Evolutionary conservation across 208 protist species (phyloP).

Genomic region (Trypanosoma cruzi): DNA sequence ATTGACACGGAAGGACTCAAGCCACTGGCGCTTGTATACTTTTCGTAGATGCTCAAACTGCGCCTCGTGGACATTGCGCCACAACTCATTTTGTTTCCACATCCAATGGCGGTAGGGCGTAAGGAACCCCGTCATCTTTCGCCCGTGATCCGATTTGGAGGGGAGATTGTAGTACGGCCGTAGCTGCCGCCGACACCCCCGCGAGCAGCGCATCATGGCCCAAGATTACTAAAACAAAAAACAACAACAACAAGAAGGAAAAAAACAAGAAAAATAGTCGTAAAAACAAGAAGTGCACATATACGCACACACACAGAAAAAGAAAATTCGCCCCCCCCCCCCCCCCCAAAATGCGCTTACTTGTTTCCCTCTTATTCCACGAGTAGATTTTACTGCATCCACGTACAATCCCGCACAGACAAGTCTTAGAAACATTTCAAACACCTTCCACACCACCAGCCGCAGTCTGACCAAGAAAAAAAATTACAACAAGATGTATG

Average conservation of each 20-base stretch:
- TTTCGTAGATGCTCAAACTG: conserved; percentile 93
- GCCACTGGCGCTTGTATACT: conserved; percentile 92
- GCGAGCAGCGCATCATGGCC: conserved; percentile 49
- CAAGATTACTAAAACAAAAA: background rate
- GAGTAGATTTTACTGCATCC: too few species aligned
- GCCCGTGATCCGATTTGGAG: conserved; percentile 82
- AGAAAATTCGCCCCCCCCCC: too few species aligned
- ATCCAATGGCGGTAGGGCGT: conserved; percentile 92
- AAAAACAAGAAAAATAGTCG: too few species aligned
- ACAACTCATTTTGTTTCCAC: conserved; percentile 94
- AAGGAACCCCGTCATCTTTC: conserved; percentile 89
- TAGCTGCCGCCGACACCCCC: conserved; percentile 43
- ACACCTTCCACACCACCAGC: too few species aligned
- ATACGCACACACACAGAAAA: background rate
- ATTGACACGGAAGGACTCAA: conserved; percentile 92
- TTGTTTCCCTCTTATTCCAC: too few species aligned
- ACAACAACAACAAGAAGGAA: too few species aligned
- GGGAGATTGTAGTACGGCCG: conserved; percentile 91
- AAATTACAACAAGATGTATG: too few species aligned
- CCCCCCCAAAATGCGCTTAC: too few species aligned
- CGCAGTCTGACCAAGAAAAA: too few species aligned
- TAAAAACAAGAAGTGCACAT: too few species aligned
- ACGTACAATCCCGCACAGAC: too few species aligned
- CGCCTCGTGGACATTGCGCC: conserved; percentile 91
- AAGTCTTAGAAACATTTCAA: too few species aligned